A percentile compares a stretch with the other conserved stretches of the same genome.
Evolutionary conservation across 2,329 filamentous ascomycete genomes (phyloP).

Genomic region (Exophiala sideris): DNA sequence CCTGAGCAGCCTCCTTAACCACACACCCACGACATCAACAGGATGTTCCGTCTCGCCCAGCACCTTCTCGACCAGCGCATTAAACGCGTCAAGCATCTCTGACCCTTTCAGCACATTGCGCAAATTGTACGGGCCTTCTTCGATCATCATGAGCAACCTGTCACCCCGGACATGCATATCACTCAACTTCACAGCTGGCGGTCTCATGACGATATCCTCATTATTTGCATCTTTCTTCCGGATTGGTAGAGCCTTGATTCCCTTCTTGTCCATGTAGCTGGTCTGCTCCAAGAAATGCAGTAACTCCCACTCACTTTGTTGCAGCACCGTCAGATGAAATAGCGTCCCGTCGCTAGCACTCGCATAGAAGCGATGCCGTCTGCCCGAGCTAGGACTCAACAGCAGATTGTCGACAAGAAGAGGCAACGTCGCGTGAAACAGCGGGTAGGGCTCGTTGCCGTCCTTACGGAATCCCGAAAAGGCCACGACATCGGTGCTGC

Average conservation of each 20-base stretch:
- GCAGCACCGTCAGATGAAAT: slow-evolving; percentile 66
- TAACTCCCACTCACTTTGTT: slow-evolving; percentile 61
- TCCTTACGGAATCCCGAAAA: slow-evolving; percentile 16
- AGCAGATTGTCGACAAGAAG: slow-evolving; percentile 20
- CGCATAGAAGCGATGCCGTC: slow-evolving; percentile 51
- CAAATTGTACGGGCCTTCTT: slow-evolving; percentile 25
- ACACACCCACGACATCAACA: slow-evolving; percentile 18
- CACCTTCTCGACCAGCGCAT: slow-evolving; percentile 11
- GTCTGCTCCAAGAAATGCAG: slow-evolving; percentile 72
- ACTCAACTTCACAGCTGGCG: slow-evolving; percentile 6
- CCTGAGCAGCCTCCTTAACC: slow-evolving; percentile 23
- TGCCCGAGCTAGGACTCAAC: slow-evolving; percentile 3
- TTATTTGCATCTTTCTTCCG: slow-evolving; percentile 7
- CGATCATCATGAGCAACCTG: slow-evolving; percentile 23
- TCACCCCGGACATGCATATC: slow-evolving; percentile 26
- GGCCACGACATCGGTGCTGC: slow-evolving; percentile 17
- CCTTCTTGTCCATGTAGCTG: slow-evolving; percentile 44
- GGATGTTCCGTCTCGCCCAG: slow-evolving; percentile 15
- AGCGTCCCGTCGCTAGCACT: slow-evolving; percentile 67
- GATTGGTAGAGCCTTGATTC: slow-evolving; percentile 16
- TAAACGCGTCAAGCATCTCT: slow-evolving; percentile 10
- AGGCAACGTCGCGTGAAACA: slow-evolving; percentile 24
- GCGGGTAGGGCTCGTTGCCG: slow-evolving; percentile 8
- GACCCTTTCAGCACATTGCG: slow-evolving; percentile 14
- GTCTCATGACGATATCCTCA: slow-evolving; percentile 1